A percentile compares a stretch with the other conserved stretches of the same genome.
Evolutionary conservation across 179 eudicot genomes (phyloP).

Genomic region (Pouteria campechiana): DNA sequence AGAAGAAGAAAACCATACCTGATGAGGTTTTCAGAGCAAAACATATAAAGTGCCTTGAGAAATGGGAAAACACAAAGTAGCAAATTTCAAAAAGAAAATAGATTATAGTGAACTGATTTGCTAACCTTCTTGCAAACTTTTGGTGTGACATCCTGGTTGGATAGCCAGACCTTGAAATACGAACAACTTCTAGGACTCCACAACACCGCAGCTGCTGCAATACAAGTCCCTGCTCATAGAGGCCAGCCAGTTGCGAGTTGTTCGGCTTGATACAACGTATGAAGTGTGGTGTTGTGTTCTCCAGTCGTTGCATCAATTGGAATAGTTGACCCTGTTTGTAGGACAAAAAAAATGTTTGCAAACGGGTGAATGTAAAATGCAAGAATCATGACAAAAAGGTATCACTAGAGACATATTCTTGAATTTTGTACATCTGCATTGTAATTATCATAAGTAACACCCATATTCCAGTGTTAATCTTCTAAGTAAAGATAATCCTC

Average conservation of each 20-base stretch:
- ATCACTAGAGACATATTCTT: not conserved
- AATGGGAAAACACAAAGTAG: not conserved
- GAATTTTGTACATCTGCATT: too few relatives aligned
- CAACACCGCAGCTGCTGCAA: slow-evolving; percentile 93
- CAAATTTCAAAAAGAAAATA: not conserved
- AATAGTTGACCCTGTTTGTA: slow-evolving; percentile 79
- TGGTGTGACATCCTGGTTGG: slow-evolving; percentile 95
- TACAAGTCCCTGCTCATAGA: slow-evolving; percentile 71
- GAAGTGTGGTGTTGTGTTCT: slow-evolving; percentile 92
- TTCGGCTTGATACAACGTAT: slow-evolving; percentile 98
- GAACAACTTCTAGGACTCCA: slow-evolving; percentile 95
- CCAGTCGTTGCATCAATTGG: slow-evolving; percentile 96
- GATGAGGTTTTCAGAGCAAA: slow-evolving; percentile 10
- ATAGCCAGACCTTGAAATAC: slow-evolving; percentile 94
- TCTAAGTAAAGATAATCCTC: too few relatives aligned
- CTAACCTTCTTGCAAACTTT: slow-evolving; percentile 87
- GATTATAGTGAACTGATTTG: not conserved
- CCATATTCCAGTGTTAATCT: too few relatives aligned
- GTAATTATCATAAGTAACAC: too few relatives aligned
- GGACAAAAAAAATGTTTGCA: not conserved
- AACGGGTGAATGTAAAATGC: too few relatives aligned
- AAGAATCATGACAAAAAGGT: not conserved
- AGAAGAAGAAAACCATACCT: slow-evolving; percentile 92
- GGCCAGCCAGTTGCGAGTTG: slow-evolving; percentile 75
- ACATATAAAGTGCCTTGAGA: not conserved